Evolutionary conservation across 2,329 filamentous ascomycete genomes (phyloP).

Genomic region (Juglanconis oblonga): DNA sequence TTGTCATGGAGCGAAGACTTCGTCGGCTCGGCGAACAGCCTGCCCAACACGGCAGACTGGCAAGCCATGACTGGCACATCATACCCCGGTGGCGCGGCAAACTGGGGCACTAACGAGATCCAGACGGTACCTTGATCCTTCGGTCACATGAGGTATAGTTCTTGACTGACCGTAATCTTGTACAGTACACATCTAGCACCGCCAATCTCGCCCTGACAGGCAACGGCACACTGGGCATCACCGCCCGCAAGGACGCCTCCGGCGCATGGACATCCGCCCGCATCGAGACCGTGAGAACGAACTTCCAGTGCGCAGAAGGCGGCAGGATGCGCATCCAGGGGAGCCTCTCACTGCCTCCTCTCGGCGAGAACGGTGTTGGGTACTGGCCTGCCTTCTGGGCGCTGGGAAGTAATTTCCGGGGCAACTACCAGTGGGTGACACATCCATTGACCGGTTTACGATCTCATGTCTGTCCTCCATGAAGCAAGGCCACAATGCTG

Average conservation of each 20-base stretch:
- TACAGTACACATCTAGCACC: slow-evolving; percentile 3
- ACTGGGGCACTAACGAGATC: slow-evolving; percentile 6
- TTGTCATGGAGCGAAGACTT: slow-evolving; percentile 34
- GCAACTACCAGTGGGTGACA: slow-evolving; percentile 1
- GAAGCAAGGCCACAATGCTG: background rate
- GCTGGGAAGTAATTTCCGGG: slow-evolving; percentile 1
- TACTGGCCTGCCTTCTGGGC: slow-evolving; percentile 12
- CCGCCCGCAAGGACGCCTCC: slow-evolving; percentile 6
- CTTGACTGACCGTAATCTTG: background rate
- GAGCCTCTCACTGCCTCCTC: slow-evolving; percentile 14
- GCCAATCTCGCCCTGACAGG: slow-evolving; percentile 7
- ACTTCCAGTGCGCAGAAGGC: slow-evolving; percentile 24
- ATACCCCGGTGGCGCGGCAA: slow-evolving; percentile 8
- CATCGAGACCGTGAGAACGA: slow-evolving; percentile 20
- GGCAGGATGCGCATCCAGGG: slow-evolving; percentile 24
- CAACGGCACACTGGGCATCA: slow-evolving; percentile 5
- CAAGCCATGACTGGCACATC: background rate
- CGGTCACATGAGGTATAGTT: background rate
- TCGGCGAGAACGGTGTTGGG: slow-evolving; percentile 1
- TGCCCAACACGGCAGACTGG: slow-evolving; percentile 8
- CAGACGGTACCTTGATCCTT: background rate
- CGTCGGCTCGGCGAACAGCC: slow-evolving; percentile 13
- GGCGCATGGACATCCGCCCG: slow-evolving; percentile 18
- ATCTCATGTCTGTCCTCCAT: no score
- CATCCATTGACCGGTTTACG: background rate